Base-by-base conservation (phyloP, 1,284 basidiomycete species). In the Porodaedalea pini region DNA sequence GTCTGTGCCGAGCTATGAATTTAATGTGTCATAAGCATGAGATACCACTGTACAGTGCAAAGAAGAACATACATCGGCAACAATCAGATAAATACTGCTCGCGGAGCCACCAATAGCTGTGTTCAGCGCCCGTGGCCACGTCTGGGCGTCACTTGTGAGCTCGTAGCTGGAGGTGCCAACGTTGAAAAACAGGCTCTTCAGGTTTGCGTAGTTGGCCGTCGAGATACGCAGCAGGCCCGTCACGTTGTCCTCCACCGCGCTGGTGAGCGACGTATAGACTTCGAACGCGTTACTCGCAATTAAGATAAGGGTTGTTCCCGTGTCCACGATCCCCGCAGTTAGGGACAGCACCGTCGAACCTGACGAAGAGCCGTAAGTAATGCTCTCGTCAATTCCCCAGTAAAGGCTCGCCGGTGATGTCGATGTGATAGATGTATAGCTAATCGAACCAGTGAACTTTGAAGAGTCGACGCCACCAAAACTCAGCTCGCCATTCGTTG, bases 81-180 rank as follows among this genome's bases (percentile, higher is more conserved):
- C 67, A 60, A 84, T 73, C 48, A 80, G 72, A 65, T 84, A 86
- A 53, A 62, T 61, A 13, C 13, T 19, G 31, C 40, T 43, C 5
- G 61, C 17, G 4, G 47, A 48, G 21, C 61, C 61, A 8, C 61
- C 61, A 32, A 62, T 55, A 23, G 49, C 27, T 2, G 56, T 36
- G 52, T 63, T 61, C 17, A 63, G 43, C 23, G 53, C 32, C 15
- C 56, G 53, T 15, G 62, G 62, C 57, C 56, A 63, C 15, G 54
- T 63, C 49, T 63, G 45, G 10, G 60, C 60, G 34, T 63, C 48
- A 11, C 37, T 54, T 4, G 60, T 61, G 45, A 63, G 57, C 43
- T 58, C 56, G 51, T 51, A 61, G 19, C 23, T 60, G 19, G 50
- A 56, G 8, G 57, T 61, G 27, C 39, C 59, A 44, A 61, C 55